Base-by-base conservation (phyloP, 1,284 basidiomycete genomes). In the Cerrena zonata region DNA sequence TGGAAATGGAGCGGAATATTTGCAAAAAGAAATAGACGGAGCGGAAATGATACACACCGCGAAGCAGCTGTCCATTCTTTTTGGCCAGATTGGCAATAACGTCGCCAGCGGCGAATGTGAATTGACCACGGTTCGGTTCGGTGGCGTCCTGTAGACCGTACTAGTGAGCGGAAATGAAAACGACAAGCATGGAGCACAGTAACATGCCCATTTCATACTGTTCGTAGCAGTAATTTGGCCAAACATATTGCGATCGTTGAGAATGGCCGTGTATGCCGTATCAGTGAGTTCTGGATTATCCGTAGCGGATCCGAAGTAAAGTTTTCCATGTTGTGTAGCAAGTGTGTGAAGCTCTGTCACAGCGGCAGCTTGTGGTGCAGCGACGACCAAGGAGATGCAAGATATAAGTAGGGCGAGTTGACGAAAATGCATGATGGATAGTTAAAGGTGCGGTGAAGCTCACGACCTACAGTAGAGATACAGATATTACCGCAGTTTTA, bases 281-380 rank as follows among this genome's bases (percentile, higher is more conserved):
- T 82, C 73, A 2, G 61, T 70, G 26, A 80, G 64, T 58, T 80
- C 77, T 2, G 70, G 69, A 57, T 81, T 80, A 62, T 80, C 78
- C 0, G 79, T 81, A 15, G 80, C 80, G 13, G 75, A 70, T 23
- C 81, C 80, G 50, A 82, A 78, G 67, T 83, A 82, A 25, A 69
- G 59, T 64, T 80, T 80, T n/a, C 77, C 76, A 12, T 74, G 71
- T 21, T 73, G 65, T 54, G 68, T 69, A 2, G 78, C 77, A 18
- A 72, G 66, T 3, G 58, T 61, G 53, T 74, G 64, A 15, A 78
- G 62, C 13, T 22, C 30, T 34, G 30, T 34, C 15, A 15, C 30
- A 7, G 30, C 30, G 15, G 15, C 30, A 34, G 30, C 30, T 15
- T 34, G 30, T 7, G 30, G 30, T 7, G 30, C 30, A 15, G 30